Evolutionary conservation across 75 land plant genomes (phyloP).

Genomic region (Selaginella moellendorffii): DNA sequence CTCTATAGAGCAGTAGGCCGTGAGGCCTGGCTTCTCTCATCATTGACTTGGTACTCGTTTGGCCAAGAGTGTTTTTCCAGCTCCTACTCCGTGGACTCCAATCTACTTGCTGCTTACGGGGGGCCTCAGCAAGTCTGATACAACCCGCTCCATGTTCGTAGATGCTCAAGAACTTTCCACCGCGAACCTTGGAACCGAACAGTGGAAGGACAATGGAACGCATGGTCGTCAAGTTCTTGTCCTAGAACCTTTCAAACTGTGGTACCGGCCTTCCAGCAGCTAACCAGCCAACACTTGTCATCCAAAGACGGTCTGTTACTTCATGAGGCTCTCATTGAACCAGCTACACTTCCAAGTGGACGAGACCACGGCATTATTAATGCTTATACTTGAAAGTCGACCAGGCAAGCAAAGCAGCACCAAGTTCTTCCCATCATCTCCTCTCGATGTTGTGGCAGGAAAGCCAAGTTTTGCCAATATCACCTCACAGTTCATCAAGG

Average conservation of each 20-base stretch:
- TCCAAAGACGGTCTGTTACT: slow-evolving; percentile 31
- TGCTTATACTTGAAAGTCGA: slow-evolving; percentile 16
- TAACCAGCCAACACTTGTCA: slow-evolving; percentile 33
- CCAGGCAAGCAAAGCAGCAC: neutral
- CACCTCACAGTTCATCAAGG: slow-evolving; percentile 17
- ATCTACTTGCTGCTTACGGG: too few relatives aligned
- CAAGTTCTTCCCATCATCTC: neutral
- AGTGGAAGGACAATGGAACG: slow-evolving; percentile 36
- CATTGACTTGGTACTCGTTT: too few relatives aligned
- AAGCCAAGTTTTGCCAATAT: slow-evolving; percentile 6
- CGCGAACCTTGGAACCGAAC: slow-evolving; percentile 28
- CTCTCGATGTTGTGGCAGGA: neutral
- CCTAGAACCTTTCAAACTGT: slow-evolving; percentile 26
- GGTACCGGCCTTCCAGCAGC: slow-evolving; percentile 26
- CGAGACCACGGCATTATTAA: slow-evolving; percentile 30
- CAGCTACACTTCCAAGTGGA: slow-evolving; percentile 23
- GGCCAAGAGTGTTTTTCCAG: too few relatives aligned
- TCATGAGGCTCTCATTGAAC: slow-evolving; percentile 19
- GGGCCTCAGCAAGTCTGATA: too few relatives aligned
- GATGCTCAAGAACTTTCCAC: slow-evolving; percentile 38
- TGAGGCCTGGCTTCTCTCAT: too few relatives aligned
- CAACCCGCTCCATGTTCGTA: too few relatives aligned
- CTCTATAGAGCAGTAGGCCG: too few relatives aligned
- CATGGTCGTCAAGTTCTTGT: slow-evolving; percentile 26
- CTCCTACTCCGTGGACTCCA: too few relatives aligned